Evolutionary conservation across 495 filamentous ascomycete genomes (phyloP), one percentile per base, ranked within the genome.

Genomic region (Penicillium daleae): DNA sequence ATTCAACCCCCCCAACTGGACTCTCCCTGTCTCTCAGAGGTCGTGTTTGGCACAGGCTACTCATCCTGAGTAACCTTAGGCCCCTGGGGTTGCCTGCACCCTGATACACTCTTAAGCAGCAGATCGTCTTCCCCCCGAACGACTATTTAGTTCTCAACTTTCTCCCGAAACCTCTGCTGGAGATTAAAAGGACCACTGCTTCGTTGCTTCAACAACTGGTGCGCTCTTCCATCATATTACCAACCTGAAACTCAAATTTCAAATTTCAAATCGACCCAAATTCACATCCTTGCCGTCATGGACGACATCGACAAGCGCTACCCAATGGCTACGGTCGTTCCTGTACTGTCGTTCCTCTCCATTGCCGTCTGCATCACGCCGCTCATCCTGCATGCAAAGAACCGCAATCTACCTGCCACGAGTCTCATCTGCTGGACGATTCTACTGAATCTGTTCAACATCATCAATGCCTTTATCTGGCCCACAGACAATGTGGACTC

Each of bases 381-480:
- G 5, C 50, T 80, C 50, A 59, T 71, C 26, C 64, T 80, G 57
- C 76, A 80, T 68, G 71, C 67, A 53, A 76, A 76, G 62, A 80
- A 82, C 44, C 73, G 76, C 24, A 82, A 82, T 59, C 68, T 73
- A 27, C 70, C 77, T 76, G 73, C 84, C 78, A 40, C 87, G 79
- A 39, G 69, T 49, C 80, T 96, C 44, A 86, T 92, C 62, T 68
- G 78, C 62, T 91, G 86, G 82, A 79, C 88, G 56, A 72, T 86
- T 22, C 21, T 90, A 10, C 70, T 87, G 68, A 93, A 94, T 71
- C 7, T 89, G 22, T 80, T 87, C 72, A 88, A 83, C 65, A 83
- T 91, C 64, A 68, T 90, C 80, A 97, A 97, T 72, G 81, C 90
- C 10, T 68, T 95, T 40, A 83, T 96, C 57, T 99, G 95, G 95